phyloP scores from a whole-genome alignment of 2,329 filamentous ascomycete species.

The Botryotinia calthae region DNA sequence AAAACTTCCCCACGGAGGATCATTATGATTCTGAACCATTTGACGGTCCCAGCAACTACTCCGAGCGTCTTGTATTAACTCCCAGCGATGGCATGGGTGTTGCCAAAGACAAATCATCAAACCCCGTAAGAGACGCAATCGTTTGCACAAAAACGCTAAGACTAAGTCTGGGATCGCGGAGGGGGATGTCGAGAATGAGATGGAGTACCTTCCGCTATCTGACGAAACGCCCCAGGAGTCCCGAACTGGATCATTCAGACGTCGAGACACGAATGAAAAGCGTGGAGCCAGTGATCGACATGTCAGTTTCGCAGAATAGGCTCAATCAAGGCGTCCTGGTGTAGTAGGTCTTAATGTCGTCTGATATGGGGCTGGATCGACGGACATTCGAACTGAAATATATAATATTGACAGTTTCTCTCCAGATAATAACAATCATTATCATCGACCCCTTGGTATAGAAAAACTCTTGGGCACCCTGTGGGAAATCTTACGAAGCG shows the following conservation, averaged over 20 bases:
- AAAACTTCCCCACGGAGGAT: not conserved
- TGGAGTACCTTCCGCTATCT: not conserved
- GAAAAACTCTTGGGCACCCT: not conserved
- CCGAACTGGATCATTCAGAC: not conserved
- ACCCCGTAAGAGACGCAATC: not conserved
- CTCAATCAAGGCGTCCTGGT: not conserved
- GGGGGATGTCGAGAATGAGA: not conserved
- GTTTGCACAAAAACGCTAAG: not conserved
- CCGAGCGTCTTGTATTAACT: not conserved
- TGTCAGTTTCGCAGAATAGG: conserved; percentile 1
- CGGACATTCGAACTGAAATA: not conserved
- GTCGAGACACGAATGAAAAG: not conserved
- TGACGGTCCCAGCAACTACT: not conserved
- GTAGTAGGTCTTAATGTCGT: not conserved
- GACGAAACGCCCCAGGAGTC: not conserved
- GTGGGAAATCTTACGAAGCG: not conserved
- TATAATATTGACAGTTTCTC: not conserved
- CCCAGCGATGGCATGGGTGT: not conserved
- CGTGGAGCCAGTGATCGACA: not conserved
- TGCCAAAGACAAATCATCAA: not conserved
- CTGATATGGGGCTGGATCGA: not conserved
- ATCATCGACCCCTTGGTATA: not conserved
- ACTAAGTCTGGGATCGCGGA: not conserved
- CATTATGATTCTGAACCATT: not conserved
- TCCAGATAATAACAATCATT: not conserved